phyloP scores from a whole-genome alignment of 805 yeast genomes.

The Teunomyces stri region DNA sequence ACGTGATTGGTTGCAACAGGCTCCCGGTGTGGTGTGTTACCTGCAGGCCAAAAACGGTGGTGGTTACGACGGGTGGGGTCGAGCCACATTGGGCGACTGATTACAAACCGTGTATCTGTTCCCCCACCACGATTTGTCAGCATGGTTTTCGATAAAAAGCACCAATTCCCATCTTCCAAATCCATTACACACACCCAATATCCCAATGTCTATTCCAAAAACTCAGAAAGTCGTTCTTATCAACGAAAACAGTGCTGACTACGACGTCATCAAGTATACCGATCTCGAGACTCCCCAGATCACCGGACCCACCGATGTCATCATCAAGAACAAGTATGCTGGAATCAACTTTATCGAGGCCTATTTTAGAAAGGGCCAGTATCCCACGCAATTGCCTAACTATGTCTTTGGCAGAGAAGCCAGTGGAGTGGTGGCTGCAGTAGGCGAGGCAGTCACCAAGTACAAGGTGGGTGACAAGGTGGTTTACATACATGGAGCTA shows the following conservation, averaged over 20 bases:
- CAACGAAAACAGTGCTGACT: constrained; percentile 51
- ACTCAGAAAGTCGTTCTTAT: constrained; percentile 57
- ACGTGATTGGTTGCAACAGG: too few relatives aligned
- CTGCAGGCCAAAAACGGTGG: not conserved
- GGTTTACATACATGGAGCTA: constrained; percentile 46
- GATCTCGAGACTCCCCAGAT: constrained; percentile 61
- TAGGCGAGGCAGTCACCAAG: constrained; percentile 55
- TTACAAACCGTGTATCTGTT: too few relatives aligned
- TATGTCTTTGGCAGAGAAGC: constrained; percentile 72
- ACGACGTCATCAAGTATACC: constrained; percentile 58
- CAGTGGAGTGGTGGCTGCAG: constrained; percentile 63
- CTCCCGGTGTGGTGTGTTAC: too few relatives aligned
- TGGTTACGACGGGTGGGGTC: not conserved
- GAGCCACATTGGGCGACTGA: too few relatives aligned
- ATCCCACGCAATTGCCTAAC: constrained; percentile 56
- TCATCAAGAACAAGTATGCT: constrained; percentile 70
- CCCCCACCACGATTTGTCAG: too few relatives aligned
- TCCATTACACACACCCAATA: not conserved
- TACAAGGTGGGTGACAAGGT: constrained; percentile 70
- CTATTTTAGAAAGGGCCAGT: constrained; percentile 78
- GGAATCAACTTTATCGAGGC: constrained; percentile 84
- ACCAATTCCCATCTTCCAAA: not conserved
- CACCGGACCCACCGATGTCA: constrained; percentile 49
- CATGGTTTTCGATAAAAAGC: not conserved
- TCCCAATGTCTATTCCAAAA: constrained; percentile 39